These are phyloP conservation scores for Mallotus repandus DNA, from an alignment of 441 rosid species.

Conservation along the genomic window DNA sequence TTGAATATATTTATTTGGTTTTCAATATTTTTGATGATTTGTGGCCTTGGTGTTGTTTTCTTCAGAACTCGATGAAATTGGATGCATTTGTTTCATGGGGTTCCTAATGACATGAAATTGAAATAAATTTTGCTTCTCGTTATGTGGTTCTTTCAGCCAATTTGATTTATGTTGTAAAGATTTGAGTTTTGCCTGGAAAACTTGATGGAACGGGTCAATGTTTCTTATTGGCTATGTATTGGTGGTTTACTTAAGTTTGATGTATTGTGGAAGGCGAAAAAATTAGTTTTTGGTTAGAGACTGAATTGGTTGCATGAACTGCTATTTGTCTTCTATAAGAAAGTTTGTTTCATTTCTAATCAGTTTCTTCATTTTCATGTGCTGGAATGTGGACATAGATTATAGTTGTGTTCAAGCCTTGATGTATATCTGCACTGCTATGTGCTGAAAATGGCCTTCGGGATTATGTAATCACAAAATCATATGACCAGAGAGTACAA, in stretches of 20 bases:
- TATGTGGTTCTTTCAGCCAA: too few relatives aligned
- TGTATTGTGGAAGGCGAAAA: neutral
- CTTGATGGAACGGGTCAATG: neutral
- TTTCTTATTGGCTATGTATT: neutral
- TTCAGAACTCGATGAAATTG: neutral
- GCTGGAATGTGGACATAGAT: neutral
- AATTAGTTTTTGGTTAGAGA: neutral
- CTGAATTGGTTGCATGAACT: neutral
- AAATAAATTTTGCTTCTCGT: neutral
- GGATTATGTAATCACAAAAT: neutral
- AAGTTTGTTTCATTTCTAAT: too few relatives aligned
- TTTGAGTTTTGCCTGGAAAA: neutral
- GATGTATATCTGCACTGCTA: neutral
- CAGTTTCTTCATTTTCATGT: too few relatives aligned
- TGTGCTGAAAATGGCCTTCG: neutral
- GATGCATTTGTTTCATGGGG: neutral
- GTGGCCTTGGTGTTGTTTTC: neutral
- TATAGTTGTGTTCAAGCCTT: neutral
- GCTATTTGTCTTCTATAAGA: neutral
- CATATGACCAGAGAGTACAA: neutral
- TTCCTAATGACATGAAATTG: neutral
- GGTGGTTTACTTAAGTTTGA: neutral
- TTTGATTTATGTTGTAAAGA: neutral
- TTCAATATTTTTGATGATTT: constrained; percentile 4
- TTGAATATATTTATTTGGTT: neutral